A percentile compares a stretch with the other conserved stretches of the same genome.
Evolutionary conservation across 768 basidiomycete genomes (phyloP).

Genomic region (Butyriboletus loyo): DNA sequence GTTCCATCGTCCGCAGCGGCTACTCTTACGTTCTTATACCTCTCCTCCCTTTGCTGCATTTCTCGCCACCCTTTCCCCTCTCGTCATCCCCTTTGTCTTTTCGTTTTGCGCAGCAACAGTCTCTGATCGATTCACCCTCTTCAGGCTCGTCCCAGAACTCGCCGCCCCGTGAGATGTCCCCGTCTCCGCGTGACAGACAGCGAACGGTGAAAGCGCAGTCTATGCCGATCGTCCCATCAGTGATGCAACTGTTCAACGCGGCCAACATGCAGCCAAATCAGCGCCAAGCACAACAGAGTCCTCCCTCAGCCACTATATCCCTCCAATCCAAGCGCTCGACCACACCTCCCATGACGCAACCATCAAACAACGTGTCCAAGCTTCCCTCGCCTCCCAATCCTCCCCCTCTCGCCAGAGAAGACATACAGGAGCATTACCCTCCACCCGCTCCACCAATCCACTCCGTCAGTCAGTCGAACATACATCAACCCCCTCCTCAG

Average conservation of each 20-base stretch:
- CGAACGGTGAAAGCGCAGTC: slow-evolving; percentile 58
- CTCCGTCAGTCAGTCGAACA: slow-evolving; percentile 28
- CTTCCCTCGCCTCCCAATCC: slow-evolving; percentile 25
- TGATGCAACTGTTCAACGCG: slow-evolving; percentile 48
- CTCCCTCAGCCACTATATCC: slow-evolving; percentile 32
- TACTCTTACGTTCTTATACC: background rate
- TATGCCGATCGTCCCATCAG: slow-evolving; percentile 58
- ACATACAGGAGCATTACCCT: slow-evolving; percentile 40
- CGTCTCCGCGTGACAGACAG: slow-evolving; percentile 46
- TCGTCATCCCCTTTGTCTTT: background rate
- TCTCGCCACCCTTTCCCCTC: background rate
- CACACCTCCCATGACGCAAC: slow-evolving; percentile 34
- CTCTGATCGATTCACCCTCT: background rate
- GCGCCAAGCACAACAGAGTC: slow-evolving; percentile 36
- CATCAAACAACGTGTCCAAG: slow-evolving; percentile 33
- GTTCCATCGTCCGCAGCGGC: background rate
- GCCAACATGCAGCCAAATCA: slow-evolving; percentile 38
- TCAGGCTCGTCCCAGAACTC: slow-evolving; percentile 29
- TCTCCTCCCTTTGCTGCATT: background rate
- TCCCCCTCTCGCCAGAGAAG: background rate
- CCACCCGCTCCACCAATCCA: slow-evolving; percentile 40
- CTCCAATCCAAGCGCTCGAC: slow-evolving; percentile 33
- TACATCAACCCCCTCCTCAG: slow-evolving; percentile 35
- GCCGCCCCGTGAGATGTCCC: slow-evolving; percentile 41
- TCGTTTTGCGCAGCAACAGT: background rate